Percentiles rank a stretch among this genome's conserved stretches.
These are phyloP conservation scores for Cercophora sp. DNA, from an alignment of 495 filamentous ascomycete genomes.

Conservation along the genomic window DNA sequence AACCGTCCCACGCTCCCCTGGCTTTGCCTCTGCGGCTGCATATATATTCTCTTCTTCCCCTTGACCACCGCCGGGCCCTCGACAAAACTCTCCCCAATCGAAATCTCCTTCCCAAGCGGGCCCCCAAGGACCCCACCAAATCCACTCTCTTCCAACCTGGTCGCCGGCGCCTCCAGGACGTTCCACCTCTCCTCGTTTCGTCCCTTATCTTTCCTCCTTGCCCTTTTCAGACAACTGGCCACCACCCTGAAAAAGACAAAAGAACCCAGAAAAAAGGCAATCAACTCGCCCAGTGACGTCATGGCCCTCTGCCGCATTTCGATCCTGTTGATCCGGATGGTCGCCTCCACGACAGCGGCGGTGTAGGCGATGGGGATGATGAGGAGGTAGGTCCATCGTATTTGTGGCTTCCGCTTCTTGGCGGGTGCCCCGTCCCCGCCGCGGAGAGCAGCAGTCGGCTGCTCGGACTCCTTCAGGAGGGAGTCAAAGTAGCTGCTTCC, in stretches of 20 bases:
- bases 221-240: constrained; percentile 1
- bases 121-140: background rate
- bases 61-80: background rate
- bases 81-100: background rate
- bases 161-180: constrained; percentile 1
- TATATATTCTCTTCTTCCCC: constrained; percentile 6
- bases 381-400: background rate
- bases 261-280: constrained; percentile 12
- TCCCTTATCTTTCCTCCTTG: background rate
- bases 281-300: constrained; percentile 12
- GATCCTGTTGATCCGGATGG: constrained; percentile 14
- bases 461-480: background rate
- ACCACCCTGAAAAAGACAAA: constrained; percentile 6
- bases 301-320: constrained; percentile 12
- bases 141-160: background rate
- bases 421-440: background rate
- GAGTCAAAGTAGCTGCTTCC: background rate
- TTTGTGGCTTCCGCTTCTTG: background rate
- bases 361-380: constrained; percentile 7
- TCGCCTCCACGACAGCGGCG: constrained; percentile 13
- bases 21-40: constrained; percentile 12
- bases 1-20: constrained; percentile 17
- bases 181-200: constrained; percentile 10
- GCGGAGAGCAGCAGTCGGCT: background rate
- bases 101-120: background rate